Evolutionary conservation across 495 filamentous ascomycete species (phyloP), one percentile per base, ranked within the genome.

Genomic region (Talaromyces thailandensis): DNA sequence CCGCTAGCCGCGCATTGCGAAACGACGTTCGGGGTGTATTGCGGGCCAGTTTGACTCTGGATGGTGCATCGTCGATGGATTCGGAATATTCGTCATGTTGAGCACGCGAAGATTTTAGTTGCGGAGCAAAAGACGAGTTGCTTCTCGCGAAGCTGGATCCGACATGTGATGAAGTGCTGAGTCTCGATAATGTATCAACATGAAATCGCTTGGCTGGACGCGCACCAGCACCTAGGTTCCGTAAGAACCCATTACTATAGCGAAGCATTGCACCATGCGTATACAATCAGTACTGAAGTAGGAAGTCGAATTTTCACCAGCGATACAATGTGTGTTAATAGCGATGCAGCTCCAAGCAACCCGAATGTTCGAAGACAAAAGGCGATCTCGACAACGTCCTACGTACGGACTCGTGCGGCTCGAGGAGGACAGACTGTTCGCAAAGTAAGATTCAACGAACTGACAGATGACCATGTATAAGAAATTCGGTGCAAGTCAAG

Each of bases 251-350:
- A 48, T 43, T 45, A 23, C 35, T 50, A 32, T 2, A 61, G 24
- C 43, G 40, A 11, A 61, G 59, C 59, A 61, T 61, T 16, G 59
- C 45, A 31, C 14, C 29, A 25, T 21, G 26, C 51, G n/a, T 55
- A 16, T 6, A 21, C 18, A 4, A 9, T 40, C 35, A 16, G 14
- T 16, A 40, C 35, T 40, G 43, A 23, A 21, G 18, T 48, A n/a
- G 43, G n/a, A 7, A 48, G 7, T 21, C 43, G 16, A 48, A 5
- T 6, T 48, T 23, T n/a, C 43, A 40, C 35, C 12, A 40, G 35
- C 35, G 35, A 40, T 40, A 14, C 4, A 40, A 40, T 16, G 35
- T 40, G 35, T 40, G 31, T 40, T 40, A 16, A 16, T 40, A 40
- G 35, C 35, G 14, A 40, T 40, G 35, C 35, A 40, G 35, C 35